Base-by-base conservation (phyloP, 2,329 filamentous ascomycete genomes). In the Biscogniauxia marginata region DNA sequence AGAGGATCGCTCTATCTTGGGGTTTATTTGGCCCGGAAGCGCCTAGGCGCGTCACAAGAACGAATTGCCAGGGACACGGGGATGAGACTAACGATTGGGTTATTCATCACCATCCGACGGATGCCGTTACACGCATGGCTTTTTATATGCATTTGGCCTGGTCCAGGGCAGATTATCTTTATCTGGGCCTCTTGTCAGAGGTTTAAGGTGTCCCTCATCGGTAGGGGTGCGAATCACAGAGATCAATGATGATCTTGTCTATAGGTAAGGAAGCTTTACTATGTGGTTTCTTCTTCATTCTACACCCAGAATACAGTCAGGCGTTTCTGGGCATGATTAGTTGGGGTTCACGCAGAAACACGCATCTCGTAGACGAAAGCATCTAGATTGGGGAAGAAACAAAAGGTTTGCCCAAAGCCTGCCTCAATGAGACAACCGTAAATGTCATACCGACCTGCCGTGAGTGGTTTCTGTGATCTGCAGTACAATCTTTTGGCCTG, bases 321-420 rank as follows among this genome's bases (percentile, higher is more conserved):
- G 57, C 51, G 54, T 50, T 59, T 58, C 57, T 59, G 57, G 61
- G 63, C 64, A 59, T 58, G 47, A 51, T 58, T 55, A 57, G 60
- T 54, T 62, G 54, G 62, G 63, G 50, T 57, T 63, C 53, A 63
- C 56, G 49, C 61, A 50, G 57, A 63, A 53, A 59, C 56, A 61
- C 57, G 57, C 60, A 60, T 63, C 57, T 61, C 55, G 57, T 63
- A 64, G 58, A 63, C 30, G 60, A 52, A 51, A 61, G 53, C 55
- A 60, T 65, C 63, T 65, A 65, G 59, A 58, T 62, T 56, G 58
- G 57, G 56, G 62, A 62, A 63, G 59, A 63, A 57, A 62, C 49
- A 57, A 54, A 62, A 63, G 61, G 62, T 66, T 64, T 63, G 60
- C 63, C 64, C 66, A 53, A 55, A 59, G 57, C 63, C 53, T 67